Evolutionary conservation across 345 rosid genomes (phyloP).

Genomic region (Acer yangbiense): DNA sequence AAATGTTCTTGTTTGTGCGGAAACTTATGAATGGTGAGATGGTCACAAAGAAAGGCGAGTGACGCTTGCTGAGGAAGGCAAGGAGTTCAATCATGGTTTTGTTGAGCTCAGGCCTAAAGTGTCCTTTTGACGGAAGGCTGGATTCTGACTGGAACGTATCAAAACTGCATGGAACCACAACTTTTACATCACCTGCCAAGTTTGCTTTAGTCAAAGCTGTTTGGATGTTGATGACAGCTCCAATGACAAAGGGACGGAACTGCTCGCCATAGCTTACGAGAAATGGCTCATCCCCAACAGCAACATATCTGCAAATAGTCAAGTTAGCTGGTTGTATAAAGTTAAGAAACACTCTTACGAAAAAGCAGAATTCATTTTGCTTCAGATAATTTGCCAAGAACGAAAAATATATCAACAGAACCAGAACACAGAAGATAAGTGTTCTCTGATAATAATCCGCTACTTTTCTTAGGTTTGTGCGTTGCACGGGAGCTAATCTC

Average conservation of each 20-base stretch:
- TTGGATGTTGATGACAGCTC: slow-evolving; percentile 82
- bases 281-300: slow-evolving; percentile 91
- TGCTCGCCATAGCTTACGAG: slow-evolving; percentile 60
- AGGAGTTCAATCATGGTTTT: slow-evolving; percentile 86
- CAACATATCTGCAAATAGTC: slow-evolving; percentile 57
- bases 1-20: slow-evolving; percentile 68
- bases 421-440: background rate
- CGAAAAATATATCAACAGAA: background rate
- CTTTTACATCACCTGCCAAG: slow-evolving; percentile 67
- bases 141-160: slow-evolving; percentile 70
- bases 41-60: slow-evolving; percentile 70
- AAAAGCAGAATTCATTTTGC: background rate
- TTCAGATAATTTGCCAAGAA: background rate
- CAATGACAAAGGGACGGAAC: slow-evolving; percentile 70
- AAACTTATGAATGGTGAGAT: slow-evolving; percentile 65
- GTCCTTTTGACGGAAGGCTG: slow-evolving; percentile 70
- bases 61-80: slow-evolving; percentile 63
- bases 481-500: background rate
- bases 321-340: slow-evolving; percentile 1
- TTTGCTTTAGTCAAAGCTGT: slow-evolving; percentile 66
- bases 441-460: background rate
- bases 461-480: background rate
- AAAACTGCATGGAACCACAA: slow-evolving; percentile 81
- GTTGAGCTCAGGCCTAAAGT: slow-evolving; percentile 75
- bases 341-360: background rate